Conservation (phyloP, 2,329 filamentous ascomycete genomes). For the Boeremia lycopersici region DNA sequence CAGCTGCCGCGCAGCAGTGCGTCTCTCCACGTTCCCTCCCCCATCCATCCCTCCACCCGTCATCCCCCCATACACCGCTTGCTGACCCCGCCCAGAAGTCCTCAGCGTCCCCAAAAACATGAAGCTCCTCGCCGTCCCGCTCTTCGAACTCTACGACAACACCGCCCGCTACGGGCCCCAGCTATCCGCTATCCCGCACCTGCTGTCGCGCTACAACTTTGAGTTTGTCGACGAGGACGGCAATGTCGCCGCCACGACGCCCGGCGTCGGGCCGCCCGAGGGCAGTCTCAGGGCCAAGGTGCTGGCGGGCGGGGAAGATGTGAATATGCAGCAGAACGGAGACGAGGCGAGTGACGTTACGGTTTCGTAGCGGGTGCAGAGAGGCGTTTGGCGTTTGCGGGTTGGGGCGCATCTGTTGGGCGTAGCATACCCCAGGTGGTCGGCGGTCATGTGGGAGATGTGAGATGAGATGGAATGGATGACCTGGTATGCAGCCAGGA, state of each 20-base stretch:
- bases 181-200: conserved; percentile 92
- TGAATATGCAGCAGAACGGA: conserved; percentile 47
- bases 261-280: conserved; percentile 69
- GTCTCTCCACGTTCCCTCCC: conserved; percentile 21
- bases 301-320: conserved; percentile 46
- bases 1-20: conserved; percentile 89
- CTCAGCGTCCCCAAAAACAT: conserved; percentile 98
- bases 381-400: not conserved
- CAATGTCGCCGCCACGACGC: conserved; percentile 83
- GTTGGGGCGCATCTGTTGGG: not conserved
- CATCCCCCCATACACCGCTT: conserved; percentile 4
- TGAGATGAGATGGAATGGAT: not conserved
- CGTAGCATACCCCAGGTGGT: not conserved
- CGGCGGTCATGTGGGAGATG: not conserved
- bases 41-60: not conserved
- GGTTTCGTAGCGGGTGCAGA: conserved; percentile 28
- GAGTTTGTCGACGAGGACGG: conserved; percentile 95
- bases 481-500: not conserved
- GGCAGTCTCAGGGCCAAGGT: conserved; percentile 43
- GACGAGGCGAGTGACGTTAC: conserved; percentile 45
- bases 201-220: conserved; percentile 94
- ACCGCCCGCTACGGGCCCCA: conserved; percentile 93
- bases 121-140: conserved; percentile 94
- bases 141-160: conserved; percentile 99
- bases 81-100: conserved; percentile 66